Evolutionary conservation across 805 yeast species (phyloP), one percentile per base, ranked within the genome.

Genomic region (Suhomyces pyralidae): DNA sequence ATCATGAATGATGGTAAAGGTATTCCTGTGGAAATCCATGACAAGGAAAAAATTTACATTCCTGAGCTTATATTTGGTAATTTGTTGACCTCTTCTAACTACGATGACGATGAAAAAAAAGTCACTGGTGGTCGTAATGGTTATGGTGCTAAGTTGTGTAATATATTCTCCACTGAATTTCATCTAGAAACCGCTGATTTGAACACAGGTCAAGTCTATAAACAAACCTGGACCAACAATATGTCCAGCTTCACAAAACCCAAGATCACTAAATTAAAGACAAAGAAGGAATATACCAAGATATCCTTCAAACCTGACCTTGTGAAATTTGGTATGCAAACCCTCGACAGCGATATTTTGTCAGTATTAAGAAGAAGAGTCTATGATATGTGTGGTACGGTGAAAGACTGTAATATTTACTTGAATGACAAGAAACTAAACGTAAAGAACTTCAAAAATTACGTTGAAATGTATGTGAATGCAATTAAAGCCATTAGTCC

Each of bases 111-210:
- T 57, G 89, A 94, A 64, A 89, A 90, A 71, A 94, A 94, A 69
- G 97, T 94, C 32, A 90, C 96, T 2, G 99, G 99, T 76, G 99
- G 99, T 70, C 84, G 99, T 77, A 94, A 94, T 67, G 99, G 99
- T 57, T 94, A 85, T 66, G 99, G 99, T 71, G 99, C 99, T 47
- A 94, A 94, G 67, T 76, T 94, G 51, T 94, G 99, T 82, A 94
- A 94, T 69, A 94, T 94, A 56, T 94, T 93, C 69, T 90, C 97
- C 24, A 88, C 91, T 3, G 86, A 87, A 62, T 94, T 94, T 65
- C 80, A 77, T 12, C 80, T 94, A 26, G 97, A 91, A 67, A 94
- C 99, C 6, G 93, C 96, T 17, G 97, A 94, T 69, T 80, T 83
- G 49, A 70, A 66, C 45, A 74, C 78, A 9, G 85, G 81, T 50